Evolutionary conservation across 176 grass and related monocot genomes (phyloP), one percentile per base, ranked within the genome.

Genomic region (Cymbopogon citratus): DNA sequence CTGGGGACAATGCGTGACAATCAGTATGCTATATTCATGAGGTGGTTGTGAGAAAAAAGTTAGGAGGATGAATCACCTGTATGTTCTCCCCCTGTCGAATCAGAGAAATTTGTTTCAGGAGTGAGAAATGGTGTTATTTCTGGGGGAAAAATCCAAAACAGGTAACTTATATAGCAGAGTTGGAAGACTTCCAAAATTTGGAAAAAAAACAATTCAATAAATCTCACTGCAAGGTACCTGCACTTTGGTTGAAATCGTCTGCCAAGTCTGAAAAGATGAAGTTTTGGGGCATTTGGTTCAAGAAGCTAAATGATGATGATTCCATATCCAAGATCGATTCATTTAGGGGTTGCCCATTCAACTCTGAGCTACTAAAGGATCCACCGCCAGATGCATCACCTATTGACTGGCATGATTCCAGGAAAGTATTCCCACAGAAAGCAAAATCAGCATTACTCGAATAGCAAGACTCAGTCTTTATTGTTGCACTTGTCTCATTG

Each of bases 201-300:
- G n/a, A n/a, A n/a, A 69, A 80, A 2, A 83, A 33, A 34, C 3
- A 84, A 26, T 49, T 68, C 60, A 69, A 9, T 23, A 79, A 28
- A 28, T 26, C 35, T 70, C 52, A 51, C 9, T 56, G 60, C 27
- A 84, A 83, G 34, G 62, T 82, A 99, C 97, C 92, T 85, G 91
- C 49, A 69, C 85, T 93, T 68, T 99, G 91, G 59, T 76, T 93
- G 66, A 99, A 99, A 54, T 95, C 92, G 75, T 95, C 91, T 71
- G 83, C 81, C 75, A 99, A 87, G 81, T 99, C 92, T 61, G 96
- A 88, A 80, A 95, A 99, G 48, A 91, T 93, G 54, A 95, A 99
- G 90, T 87, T 99, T 43, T 69, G 88, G 56, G 96, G 87, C 79
- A 98, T 90, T 80, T 95, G 92, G 76, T 81, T 88, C 79, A 97